Conservation (phyloP, 169 alveolate species). For the Prorocentrum cordatum region DNA sequence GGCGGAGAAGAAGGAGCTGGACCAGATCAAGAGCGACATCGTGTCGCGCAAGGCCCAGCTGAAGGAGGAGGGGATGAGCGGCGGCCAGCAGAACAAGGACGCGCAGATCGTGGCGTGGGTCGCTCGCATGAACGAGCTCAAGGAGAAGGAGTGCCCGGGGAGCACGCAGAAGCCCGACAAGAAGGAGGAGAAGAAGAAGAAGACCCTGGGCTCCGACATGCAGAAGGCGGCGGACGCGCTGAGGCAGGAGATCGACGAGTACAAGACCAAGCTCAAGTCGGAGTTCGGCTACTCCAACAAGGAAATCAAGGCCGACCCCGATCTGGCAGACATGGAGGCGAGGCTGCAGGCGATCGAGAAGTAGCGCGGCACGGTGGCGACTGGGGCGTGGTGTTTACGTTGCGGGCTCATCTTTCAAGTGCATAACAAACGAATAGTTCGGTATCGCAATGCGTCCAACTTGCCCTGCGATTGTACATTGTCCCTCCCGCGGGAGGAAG, state of each 20-base stretch:
- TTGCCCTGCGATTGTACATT: no score
- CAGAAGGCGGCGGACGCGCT: not conserved
- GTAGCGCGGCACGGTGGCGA: no score
- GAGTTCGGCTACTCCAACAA: no score
- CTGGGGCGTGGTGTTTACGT: no score
- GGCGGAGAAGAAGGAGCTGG: no score
- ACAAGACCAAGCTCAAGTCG: conserved; percentile 1
- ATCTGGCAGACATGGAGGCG: no score
- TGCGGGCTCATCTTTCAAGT: no score
- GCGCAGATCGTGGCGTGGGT: not conserved
- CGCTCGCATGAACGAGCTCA: not conserved
- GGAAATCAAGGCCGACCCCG: no score
- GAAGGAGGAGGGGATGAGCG: not conserved
- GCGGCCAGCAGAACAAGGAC: not conserved
- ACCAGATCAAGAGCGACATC: not conserved
- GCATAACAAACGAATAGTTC: no score
- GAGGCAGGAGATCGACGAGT: not conserved
- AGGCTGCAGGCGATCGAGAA: no score
- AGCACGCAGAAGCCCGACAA: conserved; percentile 3
- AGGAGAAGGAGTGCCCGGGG: not conserved
- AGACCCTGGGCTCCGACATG: not conserved
- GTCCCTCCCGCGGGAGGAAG: no score
- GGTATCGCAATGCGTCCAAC: no score
- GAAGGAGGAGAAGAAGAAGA: conserved; percentile 8
- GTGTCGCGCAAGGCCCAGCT: not conserved